These are phyloP conservation scores for Penicillium simplicissimum DNA, from an alignment of 495 filamentous ascomycete species.

Conservation along the genomic window DNA sequence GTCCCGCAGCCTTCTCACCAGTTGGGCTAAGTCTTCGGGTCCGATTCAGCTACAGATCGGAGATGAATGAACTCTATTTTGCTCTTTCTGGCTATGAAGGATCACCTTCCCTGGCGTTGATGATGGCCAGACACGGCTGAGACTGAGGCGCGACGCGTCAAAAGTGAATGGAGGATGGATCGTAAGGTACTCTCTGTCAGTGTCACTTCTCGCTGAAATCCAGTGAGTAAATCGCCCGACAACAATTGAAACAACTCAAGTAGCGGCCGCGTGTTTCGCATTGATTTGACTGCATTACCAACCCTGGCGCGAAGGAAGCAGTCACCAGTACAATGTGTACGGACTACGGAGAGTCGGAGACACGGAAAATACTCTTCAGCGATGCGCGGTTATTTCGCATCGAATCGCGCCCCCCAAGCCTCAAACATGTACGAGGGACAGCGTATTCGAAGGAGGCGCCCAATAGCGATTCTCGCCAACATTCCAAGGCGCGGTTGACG, in stretches of 20 bases:
- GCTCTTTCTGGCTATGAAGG: constrained; percentile 6
- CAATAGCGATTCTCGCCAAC: constrained; percentile 10
- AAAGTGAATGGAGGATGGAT: background rate
- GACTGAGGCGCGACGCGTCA: background rate
- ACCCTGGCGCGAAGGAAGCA: background rate
- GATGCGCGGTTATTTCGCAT: background rate
- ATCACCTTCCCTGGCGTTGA: constrained; percentile 20
- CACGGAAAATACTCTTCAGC: background rate
- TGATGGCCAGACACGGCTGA: background rate
- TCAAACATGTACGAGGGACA: constrained; percentile 14
- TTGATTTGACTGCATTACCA: constrained; percentile 15
- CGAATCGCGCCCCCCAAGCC: background rate
- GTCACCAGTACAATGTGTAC: no score
- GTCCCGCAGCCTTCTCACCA: background rate
- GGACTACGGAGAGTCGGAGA: no score
- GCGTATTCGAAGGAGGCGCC: background rate
- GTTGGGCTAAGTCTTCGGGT: background rate
- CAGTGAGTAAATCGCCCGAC: background rate
- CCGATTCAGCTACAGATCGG: background rate
- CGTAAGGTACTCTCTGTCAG: background rate
- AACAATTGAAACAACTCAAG: constrained; percentile 19
- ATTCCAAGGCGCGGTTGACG: background rate
- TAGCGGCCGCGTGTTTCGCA: constrained; percentile 21
- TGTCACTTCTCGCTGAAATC: background rate
- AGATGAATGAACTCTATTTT: constrained; percentile 13